These are phyloP conservation scores for Thermothelomyces thermophilus DNA, from an alignment of 2,329 filamentous ascomycete genomes.

Conservation along the genomic window DNA sequence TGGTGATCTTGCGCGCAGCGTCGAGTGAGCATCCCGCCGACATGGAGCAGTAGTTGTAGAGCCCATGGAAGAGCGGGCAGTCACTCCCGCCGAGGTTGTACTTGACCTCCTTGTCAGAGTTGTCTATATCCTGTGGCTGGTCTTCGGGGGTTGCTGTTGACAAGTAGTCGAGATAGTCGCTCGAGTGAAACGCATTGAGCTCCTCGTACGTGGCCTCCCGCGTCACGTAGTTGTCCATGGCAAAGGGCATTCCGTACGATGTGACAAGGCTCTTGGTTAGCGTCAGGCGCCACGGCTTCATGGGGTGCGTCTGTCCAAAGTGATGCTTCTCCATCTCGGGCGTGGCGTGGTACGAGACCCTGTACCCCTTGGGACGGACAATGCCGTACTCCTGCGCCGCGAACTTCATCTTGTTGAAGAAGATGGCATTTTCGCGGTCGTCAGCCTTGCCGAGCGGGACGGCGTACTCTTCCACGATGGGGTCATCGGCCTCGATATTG, in stretches of 20 bases:
- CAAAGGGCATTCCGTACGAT: conserved; percentile 90
- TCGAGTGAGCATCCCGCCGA: conserved; percentile 88
- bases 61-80: conserved; percentile 91
- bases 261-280: conserved; percentile 92
- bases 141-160: conserved; percentile 61
- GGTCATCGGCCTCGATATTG: conserved; percentile 43
- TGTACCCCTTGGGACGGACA: conserved; percentile 74
- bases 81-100: conserved; percentile 89
- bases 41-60: conserved; percentile 91
- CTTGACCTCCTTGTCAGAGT: conserved; percentile 55
- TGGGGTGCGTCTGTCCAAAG: conserved; percentile 93
- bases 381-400: conserved; percentile 60
- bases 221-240: conserved; percentile 90
- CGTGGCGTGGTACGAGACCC: conserved; percentile 92
- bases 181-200: conserved; percentile 76
- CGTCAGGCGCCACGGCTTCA: conserved; percentile 98
- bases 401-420: conserved; percentile 51
- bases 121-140: conserved; percentile 58
- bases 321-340: conserved; percentile 93
- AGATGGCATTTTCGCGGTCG: conserved; percentile 50
- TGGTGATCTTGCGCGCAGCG: conserved; percentile 81
- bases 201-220: conserved; percentile 82
- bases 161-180: conserved; percentile 87
- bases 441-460: conserved; percentile 44
- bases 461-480: conserved; percentile 46